These are phyloP conservation scores for Trifolium pratense DNA, from an alignment of 306 rosid genomes.

Conservation along the genomic window DNA sequence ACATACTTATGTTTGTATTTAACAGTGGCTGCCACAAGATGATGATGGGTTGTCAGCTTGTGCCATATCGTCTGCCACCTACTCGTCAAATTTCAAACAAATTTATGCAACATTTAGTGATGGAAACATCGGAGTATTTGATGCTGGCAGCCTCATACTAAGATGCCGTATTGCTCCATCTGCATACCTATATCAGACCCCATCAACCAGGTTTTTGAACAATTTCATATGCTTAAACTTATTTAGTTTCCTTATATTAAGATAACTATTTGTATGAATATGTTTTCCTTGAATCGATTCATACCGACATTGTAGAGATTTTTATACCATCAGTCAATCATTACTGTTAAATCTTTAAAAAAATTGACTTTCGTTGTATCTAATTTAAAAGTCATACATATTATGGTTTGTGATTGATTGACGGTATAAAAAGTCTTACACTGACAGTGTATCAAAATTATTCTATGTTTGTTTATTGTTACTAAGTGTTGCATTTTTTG, in stretches of 20 bases:
- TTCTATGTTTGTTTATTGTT: not conserved
- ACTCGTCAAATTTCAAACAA: constrained; percentile 63
- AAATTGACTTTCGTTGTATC: too few species aligned
- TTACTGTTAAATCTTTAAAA: too few species aligned
- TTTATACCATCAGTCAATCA: too few species aligned
- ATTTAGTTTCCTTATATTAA: not conserved
- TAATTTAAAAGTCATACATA: too few species aligned
- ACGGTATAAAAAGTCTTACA: too few species aligned
- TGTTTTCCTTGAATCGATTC: too few species aligned
- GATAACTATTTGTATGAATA: not conserved
- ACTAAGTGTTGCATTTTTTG: not conserved
- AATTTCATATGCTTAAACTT: not conserved
- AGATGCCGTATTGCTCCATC: constrained; percentile 73
- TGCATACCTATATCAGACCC: constrained; percentile 54
- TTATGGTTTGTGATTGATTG: too few species aligned
- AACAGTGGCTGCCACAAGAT: constrained; percentile 85
- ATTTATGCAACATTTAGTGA: constrained; percentile 68
- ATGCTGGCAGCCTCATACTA: constrained; percentile 58
- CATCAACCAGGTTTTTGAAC: constrained; percentile 51
- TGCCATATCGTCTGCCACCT: constrained; percentile 66
- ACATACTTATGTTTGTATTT: too few species aligned
- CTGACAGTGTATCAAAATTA: too few species aligned
- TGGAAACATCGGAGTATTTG: constrained; percentile 78
- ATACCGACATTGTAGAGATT: too few species aligned
- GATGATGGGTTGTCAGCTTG: constrained; percentile 47